phyloP scores from a whole-genome alignment of 2,329 filamentous ascomycete genomes.

The Polychaeton citri region DNA sequence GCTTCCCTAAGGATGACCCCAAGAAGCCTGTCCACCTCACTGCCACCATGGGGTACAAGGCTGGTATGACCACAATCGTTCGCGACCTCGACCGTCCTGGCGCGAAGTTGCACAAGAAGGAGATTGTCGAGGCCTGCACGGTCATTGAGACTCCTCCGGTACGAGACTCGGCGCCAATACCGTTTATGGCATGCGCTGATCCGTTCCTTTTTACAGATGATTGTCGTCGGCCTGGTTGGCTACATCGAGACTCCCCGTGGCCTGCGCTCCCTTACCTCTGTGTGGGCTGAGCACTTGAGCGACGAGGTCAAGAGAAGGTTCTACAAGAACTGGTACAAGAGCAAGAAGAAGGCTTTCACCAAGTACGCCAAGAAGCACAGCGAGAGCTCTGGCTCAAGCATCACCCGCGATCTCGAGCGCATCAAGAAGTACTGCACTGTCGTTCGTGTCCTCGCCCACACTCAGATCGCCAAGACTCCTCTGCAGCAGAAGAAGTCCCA shows the following conservation, averaged over 20 bases:
- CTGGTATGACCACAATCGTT: constrained; percentile 99
- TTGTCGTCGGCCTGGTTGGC: constrained; percentile 98
- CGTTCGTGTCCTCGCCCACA: constrained; percentile 97
- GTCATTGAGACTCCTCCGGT: constrained; percentile 92
- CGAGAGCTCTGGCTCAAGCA: constrained; percentile 75
- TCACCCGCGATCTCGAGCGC: constrained; percentile 96
- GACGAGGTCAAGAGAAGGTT: constrained; percentile 99
- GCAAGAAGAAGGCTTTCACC: constrained; percentile 99
- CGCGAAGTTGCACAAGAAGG: constrained; percentile 99
- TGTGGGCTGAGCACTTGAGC: constrained; percentile 98
- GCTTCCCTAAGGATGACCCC: constrained; percentile 99
- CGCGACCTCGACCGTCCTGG: constrained; percentile 97
- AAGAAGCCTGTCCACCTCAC: constrained; percentile 99
- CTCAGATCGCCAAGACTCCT: constrained; percentile 96
- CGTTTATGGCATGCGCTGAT: constrained; percentile 51
- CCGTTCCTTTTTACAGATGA: constrained; percentile 56
- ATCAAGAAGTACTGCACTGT: constrained; percentile 99
- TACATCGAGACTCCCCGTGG: constrained; percentile 99
- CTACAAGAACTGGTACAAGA: constrained; percentile 99
- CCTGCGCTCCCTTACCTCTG: constrained; percentile 96
- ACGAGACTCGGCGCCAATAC: constrained; percentile 31
- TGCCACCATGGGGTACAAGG: constrained; percentile 98
- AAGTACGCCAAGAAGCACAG: constrained; percentile 99
- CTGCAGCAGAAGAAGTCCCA: constrained; percentile 99
- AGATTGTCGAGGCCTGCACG: constrained; percentile 79